Base-by-base conservation (phyloP, 352 stramenopile genomes). In the Phytophthora citricola region DNA sequence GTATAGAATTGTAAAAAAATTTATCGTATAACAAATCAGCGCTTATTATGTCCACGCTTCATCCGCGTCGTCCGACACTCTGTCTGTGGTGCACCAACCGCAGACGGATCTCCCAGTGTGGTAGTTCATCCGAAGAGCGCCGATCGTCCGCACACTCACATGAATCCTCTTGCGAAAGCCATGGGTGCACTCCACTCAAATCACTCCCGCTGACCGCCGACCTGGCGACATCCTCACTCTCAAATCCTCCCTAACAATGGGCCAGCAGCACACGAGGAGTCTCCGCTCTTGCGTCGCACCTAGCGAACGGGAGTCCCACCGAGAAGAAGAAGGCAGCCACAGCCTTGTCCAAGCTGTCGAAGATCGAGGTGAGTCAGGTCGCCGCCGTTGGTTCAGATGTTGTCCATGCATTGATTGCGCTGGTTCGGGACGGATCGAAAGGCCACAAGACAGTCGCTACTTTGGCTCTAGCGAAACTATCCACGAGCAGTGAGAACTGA, bases 401-500 rank as follows among this genome's bases (percentile, higher is more conserved):
- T 3, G 47, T 63, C 14, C 29, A 34, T n/a, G 34, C 40, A 8
- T 56, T 71, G 24, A 27, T 71, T 26, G 14, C 50, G 20, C 26
- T 62, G 22, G 1, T 62, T 0, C 56, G 43, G 5, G 14, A 26
- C 8, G 63, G 63, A 17, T 47, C 32, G 2, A 54, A 66, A 43
- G 6, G 7, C 0, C 63, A 71, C 15, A 60, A 66, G 31, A 58
- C 47, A 6, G 39, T 44, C 27, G 56, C 48, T n/a, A 20, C 63
- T n/a, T 36, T 49, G 22, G 57, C 29, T 24, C 20, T 71, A n/a
- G 57, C 41, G 48, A 65, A 29, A 34, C 38, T 71, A 3, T 66
- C 63, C 0, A 32, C n/a, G 2, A 61, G 53, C 11, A 38, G 14
- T 32, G 12, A 24, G 3, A 56, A 52, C 27, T 38, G 40, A 58